Conservation (phyloP, 257 asterid genomes). For the Plectranthus barbatus region DNA sequence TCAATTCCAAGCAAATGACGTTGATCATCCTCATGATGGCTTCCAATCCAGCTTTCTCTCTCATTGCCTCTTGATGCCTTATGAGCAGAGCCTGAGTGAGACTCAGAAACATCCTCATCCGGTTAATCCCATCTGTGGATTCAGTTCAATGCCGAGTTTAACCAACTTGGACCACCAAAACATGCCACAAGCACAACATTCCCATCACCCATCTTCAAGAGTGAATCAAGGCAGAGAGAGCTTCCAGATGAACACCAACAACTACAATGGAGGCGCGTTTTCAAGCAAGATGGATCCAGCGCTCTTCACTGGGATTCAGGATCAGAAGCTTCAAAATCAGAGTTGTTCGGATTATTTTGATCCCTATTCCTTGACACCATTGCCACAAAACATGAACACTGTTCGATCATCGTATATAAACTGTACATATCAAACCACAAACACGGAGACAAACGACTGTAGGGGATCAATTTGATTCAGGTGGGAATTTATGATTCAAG, state of each 20-base stretch:
- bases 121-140: constrained; percentile 9
- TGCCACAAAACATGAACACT: constrained; percentile 28
- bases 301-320: constrained; percentile 46
- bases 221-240: constrained; percentile 28
- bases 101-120: background rate
- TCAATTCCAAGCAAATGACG: constrained; percentile 48
- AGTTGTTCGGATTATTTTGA: constrained; percentile 30
- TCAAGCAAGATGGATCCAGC: constrained; percentile 40
- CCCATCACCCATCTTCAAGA: constrained; percentile 22
- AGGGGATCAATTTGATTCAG: constrained; percentile 4
- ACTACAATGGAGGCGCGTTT: constrained; percentile 16
- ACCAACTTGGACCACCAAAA: constrained; percentile 31
- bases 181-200: constrained; percentile 22
- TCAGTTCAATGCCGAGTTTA: constrained; percentile 38
- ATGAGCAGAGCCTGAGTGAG: constrained; percentile 7
- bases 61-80: constrained; percentile 12
- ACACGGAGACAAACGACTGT: constrained; percentile 1
- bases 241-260: constrained; percentile 5
- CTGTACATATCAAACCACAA: constrained; percentile 18
- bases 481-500: background rate
- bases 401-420: constrained; percentile 27
- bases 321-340: constrained; percentile 9
- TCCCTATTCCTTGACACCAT: constrained; percentile 28
- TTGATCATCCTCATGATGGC: constrained; percentile 24
- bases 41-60: constrained; percentile 19